A percentile compares a stretch with the other conserved stretches of the same genome.
Conservation (phyloP, 148 eudicot genomes). For the Bassia scoparia region DNA sequence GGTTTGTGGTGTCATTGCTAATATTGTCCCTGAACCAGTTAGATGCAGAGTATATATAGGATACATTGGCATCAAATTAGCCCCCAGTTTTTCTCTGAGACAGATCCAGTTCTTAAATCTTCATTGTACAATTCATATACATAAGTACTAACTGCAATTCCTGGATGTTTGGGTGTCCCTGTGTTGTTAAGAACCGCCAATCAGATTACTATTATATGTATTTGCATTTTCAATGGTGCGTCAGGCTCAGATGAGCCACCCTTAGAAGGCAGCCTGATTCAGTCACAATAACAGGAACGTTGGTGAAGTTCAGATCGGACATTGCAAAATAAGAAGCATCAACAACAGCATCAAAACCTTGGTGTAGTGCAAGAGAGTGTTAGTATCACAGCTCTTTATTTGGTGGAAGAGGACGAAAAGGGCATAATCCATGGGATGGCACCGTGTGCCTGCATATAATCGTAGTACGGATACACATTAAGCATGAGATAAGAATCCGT, state of each 20-base stretch:
- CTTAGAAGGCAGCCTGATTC: conserved; percentile 96
- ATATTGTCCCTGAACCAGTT: conserved; percentile 66
- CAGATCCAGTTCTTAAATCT: conserved; percentile 60
- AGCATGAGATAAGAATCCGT: conserved; percentile 79
- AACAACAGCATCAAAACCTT: conserved; percentile 83
- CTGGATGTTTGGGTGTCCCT: conserved; percentile 93
- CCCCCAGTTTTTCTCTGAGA: conserved; percentile 93
- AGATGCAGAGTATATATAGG: conserved; percentile 64
- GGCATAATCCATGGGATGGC: conserved; percentile 83
- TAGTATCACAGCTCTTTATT: conserved; percentile 94
- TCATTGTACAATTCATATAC: conserved; percentile 87
- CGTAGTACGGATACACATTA: conserved; percentile 84
- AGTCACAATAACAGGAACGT: conserved; percentile 70
- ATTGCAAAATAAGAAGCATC: conserved; percentile 89
- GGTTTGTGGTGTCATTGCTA: conserved; percentile 87
- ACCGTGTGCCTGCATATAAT: conserved; percentile 66
- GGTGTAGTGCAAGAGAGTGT: conserved; percentile 85
- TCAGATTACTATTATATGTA: conserved; percentile 81
- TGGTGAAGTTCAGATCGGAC: conserved; percentile 75
- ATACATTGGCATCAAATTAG: conserved; percentile 58
- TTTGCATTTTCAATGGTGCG: conserved; percentile 81
- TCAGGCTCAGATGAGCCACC: conserved; percentile 77
- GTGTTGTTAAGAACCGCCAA: conserved; percentile 77
- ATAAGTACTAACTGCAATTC: conserved; percentile 69
- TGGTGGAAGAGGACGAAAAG: conserved; percentile 85